A percentile compares a stretch with the other conserved stretches of the same genome.
phyloP scores from a whole-genome alignment of 352 stramenopile species.

The Phytophthora litchii region DNA sequence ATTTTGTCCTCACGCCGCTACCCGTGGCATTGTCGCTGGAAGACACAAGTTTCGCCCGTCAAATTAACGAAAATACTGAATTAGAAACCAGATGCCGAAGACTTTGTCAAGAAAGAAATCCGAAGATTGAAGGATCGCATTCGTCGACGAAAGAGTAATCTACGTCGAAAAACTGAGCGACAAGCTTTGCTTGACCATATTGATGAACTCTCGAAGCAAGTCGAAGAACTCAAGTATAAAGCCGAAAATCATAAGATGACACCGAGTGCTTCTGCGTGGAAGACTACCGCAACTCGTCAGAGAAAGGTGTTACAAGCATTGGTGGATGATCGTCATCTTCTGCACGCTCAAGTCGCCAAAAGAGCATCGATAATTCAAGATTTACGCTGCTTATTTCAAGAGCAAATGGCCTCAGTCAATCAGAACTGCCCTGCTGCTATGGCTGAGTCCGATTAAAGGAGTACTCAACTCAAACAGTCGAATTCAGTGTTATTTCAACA shows the following conservation, averaged over 20 bases:
- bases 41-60: too few relatives aligned
- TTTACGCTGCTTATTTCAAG: too few relatives aligned
- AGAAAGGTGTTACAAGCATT: neutral
- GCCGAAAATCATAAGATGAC: too few relatives aligned
- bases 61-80: too few relatives aligned
- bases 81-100: too few relatives aligned
- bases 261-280: neutral
- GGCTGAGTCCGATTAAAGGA: neutral
- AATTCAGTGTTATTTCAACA: conserved; percentile 6
- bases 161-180: conserved; percentile 12
- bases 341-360: neutral
- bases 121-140: conserved; percentile 18
- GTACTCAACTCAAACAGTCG: neutral
- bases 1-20: too few relatives aligned
- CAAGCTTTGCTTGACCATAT: conserved; percentile 7
- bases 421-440: too few relatives aligned
- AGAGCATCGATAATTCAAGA: too few relatives aligned
- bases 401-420: too few relatives aligned
- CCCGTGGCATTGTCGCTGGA: too few relatives aligned
- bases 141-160: conserved; percentile 1
- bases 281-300: neutral
- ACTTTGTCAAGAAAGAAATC: conserved; percentile 1
- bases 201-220: conserved; percentile 1
- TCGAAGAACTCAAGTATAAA: conserved; percentile 4
- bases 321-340: conserved; percentile 3